These are phyloP conservation scores for Tolypocladium guangdongense DNA, from an alignment of 2,329 filamentous ascomycete genomes.

Conservation along the genomic window DNA sequence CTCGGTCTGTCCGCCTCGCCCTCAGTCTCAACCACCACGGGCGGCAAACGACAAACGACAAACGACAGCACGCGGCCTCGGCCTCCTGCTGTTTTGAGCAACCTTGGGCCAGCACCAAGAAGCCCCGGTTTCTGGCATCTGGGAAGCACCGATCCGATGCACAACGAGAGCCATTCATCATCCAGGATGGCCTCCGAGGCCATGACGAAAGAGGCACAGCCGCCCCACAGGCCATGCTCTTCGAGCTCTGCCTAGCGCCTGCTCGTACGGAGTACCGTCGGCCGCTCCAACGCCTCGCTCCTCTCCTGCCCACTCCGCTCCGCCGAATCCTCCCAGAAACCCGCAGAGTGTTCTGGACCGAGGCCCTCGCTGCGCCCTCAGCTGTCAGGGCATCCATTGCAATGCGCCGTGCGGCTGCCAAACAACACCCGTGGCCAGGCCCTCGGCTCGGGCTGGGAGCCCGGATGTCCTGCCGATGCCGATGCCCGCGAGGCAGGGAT, in stretches of 20 bases:
- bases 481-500: not conserved
- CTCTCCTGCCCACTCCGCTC: not conserved
- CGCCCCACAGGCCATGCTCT: not conserved
- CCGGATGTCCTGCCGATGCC: not conserved
- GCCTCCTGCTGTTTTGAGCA: not conserved
- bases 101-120: too few species aligned
- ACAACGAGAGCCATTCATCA: not conserved
- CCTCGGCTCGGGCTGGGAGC: not conserved
- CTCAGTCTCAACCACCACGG: too few species aligned
- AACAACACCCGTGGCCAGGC: not conserved
- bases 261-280: too few species aligned
- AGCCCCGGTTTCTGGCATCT: not conserved
- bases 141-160: not conserved
- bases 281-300: not conserved
- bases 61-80: not conserved
- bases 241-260: too few species aligned
- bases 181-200: not conserved
- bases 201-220: not conserved
- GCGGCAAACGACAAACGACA: not conserved
- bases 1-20: not conserved
- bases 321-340: not conserved
- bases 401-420: not conserved
- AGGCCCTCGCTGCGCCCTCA: not conserved
- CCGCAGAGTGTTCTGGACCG: not conserved
- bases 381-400: not conserved